phyloP scores from a whole-genome alignment of 768 basidiomycete genomes.

The Tylopilus subfusipes region DNA sequence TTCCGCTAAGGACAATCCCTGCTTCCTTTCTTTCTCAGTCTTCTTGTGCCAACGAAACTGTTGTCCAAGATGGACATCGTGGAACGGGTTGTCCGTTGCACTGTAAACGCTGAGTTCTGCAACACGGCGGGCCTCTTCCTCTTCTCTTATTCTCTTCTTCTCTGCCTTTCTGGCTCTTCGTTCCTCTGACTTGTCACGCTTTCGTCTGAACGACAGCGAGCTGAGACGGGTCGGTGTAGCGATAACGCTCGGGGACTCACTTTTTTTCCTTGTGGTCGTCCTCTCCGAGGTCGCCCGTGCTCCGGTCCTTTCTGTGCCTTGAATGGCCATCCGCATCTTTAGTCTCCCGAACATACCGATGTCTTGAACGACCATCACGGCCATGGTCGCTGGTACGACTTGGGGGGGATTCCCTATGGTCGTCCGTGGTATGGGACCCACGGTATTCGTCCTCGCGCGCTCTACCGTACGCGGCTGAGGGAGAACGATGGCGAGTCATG shows the following conservation, averaged over 20 bases:
- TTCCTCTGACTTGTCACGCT: conserved; percentile 85
- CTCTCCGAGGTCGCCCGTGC: conserved; percentile 20
- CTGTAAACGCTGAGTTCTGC: conserved; percentile 96
- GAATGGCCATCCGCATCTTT: conserved; percentile 32
- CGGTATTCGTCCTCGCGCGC: conserved; percentile 30
- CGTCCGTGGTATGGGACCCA: conserved; percentile 34
- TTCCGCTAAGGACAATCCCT: conserved; percentile 77
- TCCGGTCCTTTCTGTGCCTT: conserved; percentile 21
- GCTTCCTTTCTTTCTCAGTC: conserved; percentile 90
- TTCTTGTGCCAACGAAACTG: conserved; percentile 99
- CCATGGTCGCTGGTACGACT: conserved; percentile 32
- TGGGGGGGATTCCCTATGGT: conserved; percentile 28
- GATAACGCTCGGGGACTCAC: conserved; percentile 31
- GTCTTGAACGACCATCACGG: conserved; percentile 24
- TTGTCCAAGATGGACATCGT: conserved; percentile 93
- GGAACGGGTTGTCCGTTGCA: conserved; percentile 96
- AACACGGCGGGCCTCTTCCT: conserved; percentile 88
- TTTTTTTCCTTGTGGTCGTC: conserved; percentile 44
- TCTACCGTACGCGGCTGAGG: conserved; percentile 38
- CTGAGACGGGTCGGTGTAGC: neutral
- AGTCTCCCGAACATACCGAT: conserved; percentile 32
- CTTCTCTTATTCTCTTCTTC: conserved; percentile 76
- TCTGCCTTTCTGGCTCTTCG: conserved; percentile 82
- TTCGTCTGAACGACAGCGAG: conserved; percentile 50
- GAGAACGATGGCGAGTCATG: conserved; percentile 49